Conservation (phyloP, 805 yeast species). For the Suhomyces pyralidae region DNA sequence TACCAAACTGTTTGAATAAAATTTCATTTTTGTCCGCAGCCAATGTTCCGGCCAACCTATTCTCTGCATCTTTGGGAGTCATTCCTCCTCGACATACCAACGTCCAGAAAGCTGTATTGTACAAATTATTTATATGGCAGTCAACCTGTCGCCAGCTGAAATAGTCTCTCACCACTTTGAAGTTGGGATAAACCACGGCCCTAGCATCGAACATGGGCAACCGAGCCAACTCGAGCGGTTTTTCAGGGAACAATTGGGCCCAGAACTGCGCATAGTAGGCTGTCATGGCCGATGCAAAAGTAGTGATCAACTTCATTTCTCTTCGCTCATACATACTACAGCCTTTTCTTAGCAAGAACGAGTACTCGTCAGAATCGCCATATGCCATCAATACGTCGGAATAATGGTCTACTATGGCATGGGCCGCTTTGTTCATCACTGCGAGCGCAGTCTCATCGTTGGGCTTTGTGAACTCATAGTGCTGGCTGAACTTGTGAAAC, state of each 20-base stretch:
- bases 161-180: slow-evolving; percentile 66
- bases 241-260: slow-evolving; percentile 54
- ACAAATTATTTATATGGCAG: slow-evolving; percentile 91
- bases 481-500: slow-evolving; percentile 78
- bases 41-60: slow-evolving; percentile 69
- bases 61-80: slow-evolving; percentile 79
- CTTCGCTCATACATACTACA: slow-evolving; percentile 80
- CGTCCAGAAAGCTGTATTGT: slow-evolving; percentile 91
- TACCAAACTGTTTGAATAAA: slow-evolving; percentile 68
- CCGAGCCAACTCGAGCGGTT: slow-evolving; percentile 45
- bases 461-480: slow-evolving; percentile 79
- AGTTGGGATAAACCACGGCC: slow-evolving; percentile 79
- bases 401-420: slow-evolving; percentile 56
- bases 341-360: slow-evolving; percentile 64
- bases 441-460: slow-evolving; percentile 75
- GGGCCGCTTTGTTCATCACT: slow-evolving; percentile 82
- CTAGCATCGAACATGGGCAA: slow-evolving; percentile 91
- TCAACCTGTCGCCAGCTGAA: slow-evolving; percentile 95
- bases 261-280: slow-evolving; percentile 71
- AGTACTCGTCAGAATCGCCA: slow-evolving; percentile 95
- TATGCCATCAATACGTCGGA: slow-evolving; percentile 79
- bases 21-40: slow-evolving; percentile 88
- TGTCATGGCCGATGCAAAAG: slow-evolving; percentile 80
- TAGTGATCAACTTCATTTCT: slow-evolving; percentile 73
- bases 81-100: slow-evolving; percentile 67